Base-by-base conservation (phyloP, 768 basidiomycete species). In the Lentinula detonsa region DNA sequence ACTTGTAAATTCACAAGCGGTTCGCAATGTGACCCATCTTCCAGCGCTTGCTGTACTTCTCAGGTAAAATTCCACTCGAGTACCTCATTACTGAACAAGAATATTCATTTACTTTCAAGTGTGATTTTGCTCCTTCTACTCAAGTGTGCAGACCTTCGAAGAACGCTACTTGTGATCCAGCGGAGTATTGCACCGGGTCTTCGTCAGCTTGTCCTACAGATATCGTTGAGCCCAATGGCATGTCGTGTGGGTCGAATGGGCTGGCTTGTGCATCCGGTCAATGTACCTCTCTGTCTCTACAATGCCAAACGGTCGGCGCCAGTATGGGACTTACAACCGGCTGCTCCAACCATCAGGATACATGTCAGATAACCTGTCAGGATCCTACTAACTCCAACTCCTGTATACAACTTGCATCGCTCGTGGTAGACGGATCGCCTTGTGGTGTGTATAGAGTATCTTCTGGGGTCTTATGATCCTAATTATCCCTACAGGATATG, bases 361-460 rank as follows among this genome's bases (percentile, higher is more conserved):
- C 78, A 42, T 95, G 93, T 72, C 85, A 87, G 67, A 86, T 95
- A 53, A 86, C 88, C 3, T 96, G 93, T 71, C 81, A 86, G 69
- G 87, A 90, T 73, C 93, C 93, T 4, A 78, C 63, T 15, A 71
- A 72, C 13, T 57, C 81, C 13, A 81, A 83, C 62, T 80, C 81
- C 65, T 95, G 93, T 71, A 72, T 93, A 21, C 73, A 86, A 43
- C 75, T 95, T 52, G 85, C 88, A 59, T 82, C 90, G 3, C 71
- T 82, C 48, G 83, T 94, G 53, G 77, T 91, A 58, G 88, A 93
- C 69, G 93, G 93, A 23, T 91, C 90, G 34, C 85, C 90, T 13
- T 95, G 93, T 71, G 91, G 91, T 85, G 67, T 61, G 83, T 76
- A 54, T 18, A 18, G 49, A 50, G 55, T 52, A 31, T 60, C 46